phyloP scores from a whole-genome alignment of 768 basidiomycete genomes.

The Dioszegia hungarica region DNA sequence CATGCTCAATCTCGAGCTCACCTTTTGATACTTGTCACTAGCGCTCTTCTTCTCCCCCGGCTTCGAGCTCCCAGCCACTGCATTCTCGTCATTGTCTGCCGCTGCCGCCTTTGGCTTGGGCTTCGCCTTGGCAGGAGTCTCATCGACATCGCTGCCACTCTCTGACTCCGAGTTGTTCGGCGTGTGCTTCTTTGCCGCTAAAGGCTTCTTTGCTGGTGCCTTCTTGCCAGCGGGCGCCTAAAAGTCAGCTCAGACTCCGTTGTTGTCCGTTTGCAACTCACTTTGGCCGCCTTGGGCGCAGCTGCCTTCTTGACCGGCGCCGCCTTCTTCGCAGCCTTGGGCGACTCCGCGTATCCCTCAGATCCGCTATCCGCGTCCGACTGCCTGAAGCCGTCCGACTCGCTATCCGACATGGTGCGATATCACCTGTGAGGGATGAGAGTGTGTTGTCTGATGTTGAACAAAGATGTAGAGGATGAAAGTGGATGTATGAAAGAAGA shows the following conservation, averaged over 20 bases:
- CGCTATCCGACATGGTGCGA: constrained; percentile 38
- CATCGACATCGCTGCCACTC: constrained; percentile 18
- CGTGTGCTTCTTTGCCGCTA: constrained; percentile 39
- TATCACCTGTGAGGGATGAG: not conserved
- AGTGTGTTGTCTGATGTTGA: not conserved
- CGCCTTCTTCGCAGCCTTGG: constrained; percentile 20
- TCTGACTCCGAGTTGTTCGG: constrained; percentile 43
- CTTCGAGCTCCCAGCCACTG: constrained; percentile 17
- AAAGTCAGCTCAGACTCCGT: not conserved
- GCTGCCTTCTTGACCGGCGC: constrained; percentile 23
- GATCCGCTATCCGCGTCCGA: constrained; percentile 34
- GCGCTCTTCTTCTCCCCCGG: constrained; percentile 60
- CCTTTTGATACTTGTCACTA: constrained; percentile 87
- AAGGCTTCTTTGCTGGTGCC: constrained; percentile 27
- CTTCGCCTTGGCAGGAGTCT: constrained; percentile 57
- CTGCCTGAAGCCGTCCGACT: constrained; percentile 15
- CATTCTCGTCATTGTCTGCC: constrained; percentile 18
- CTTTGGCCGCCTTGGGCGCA: constrained; percentile 22
- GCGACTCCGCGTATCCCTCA: constrained; percentile 26
- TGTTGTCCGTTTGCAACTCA: constrained; percentile 1
- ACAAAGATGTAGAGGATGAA: not conserved
- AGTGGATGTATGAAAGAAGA: not conserved
- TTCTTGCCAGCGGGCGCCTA: constrained; percentile 34
- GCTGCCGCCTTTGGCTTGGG: constrained; percentile 55
- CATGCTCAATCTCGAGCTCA: constrained; percentile 45